These are phyloP conservation scores for Trichoderma gracile DNA, from an alignment of 2,329 filamentous ascomycete genomes.

Conservation along the genomic window DNA sequence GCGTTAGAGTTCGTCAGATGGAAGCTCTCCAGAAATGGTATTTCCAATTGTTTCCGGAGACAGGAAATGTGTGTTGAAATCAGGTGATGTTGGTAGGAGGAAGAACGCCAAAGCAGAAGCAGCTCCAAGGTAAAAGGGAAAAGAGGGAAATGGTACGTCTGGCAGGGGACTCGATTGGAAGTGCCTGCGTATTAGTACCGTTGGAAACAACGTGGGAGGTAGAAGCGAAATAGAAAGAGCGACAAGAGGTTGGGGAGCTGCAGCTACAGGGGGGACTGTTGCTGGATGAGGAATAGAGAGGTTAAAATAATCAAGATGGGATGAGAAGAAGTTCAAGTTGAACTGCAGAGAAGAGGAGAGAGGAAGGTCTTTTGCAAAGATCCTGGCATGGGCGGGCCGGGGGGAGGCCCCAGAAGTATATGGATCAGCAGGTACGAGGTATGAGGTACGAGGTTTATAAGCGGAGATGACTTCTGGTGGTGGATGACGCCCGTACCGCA, in stretches of 20 bases:
- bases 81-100: slow-evolving; percentile 7
- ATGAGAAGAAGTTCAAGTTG: slow-evolving; percentile 22
- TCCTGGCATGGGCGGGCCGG: slow-evolving; percentile 17
- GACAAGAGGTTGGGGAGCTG: slow-evolving; percentile 25
- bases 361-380: slow-evolving; percentile 21
- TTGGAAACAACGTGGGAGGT: slow-evolving; percentile 3
- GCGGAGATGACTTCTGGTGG: slow-evolving; percentile 9
- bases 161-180: slow-evolving; percentile 9
- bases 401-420: background rate
- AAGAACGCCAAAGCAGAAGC: background rate
- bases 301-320: slow-evolving; percentile 3
- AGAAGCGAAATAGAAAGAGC: slow-evolving; percentile 14
- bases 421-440: slow-evolving; percentile 23
- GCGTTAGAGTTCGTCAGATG: background rate
- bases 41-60: background rate
- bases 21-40: background rate
- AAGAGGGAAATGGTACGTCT: slow-evolving; percentile 10
- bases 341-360: slow-evolving; percentile 14
- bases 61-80: background rate
- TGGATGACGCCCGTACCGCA: slow-evolving; percentile 8
- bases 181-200: slow-evolving; percentile 20
- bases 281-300: slow-evolving; percentile 16
- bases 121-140: background rate
- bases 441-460: slow-evolving; percentile 11
- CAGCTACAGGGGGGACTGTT: slow-evolving; percentile 16